Conservation (phyloP, 169 alveolate species). For the Plasmodium gallinaceum region DNA sequence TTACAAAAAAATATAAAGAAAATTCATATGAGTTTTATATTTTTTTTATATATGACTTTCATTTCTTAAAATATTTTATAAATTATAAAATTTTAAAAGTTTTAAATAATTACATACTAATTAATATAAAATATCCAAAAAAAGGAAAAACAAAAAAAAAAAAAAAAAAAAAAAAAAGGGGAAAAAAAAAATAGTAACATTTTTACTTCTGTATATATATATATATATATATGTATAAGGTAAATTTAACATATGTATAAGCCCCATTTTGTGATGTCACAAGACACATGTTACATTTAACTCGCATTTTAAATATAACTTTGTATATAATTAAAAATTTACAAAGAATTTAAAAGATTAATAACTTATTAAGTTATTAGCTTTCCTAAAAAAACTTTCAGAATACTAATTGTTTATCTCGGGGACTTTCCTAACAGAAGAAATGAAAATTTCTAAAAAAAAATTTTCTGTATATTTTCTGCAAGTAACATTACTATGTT, state of each 20-base stretch:
- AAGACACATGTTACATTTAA: conserved; percentile 66
- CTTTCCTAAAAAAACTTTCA: conserved; percentile 45
- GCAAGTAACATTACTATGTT: conserved; percentile 75
- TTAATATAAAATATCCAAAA: no score
- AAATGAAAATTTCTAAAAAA: conserved; percentile 52
- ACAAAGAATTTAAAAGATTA: conserved; percentile 43
- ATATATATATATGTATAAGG: conserved; percentile 15
- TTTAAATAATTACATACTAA: no score
- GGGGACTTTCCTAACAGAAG: conserved; percentile 78
- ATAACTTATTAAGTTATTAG: conserved; percentile 74
- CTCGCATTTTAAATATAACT: conserved; percentile 61
- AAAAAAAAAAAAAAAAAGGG: no score
- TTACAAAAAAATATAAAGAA: background rate
- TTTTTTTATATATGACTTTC: no score
- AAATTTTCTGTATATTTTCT: conserved; percentile 76
- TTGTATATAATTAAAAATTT: background rate
- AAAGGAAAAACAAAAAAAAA: conserved; percentile 1
- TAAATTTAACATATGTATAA: conserved; percentile 73
- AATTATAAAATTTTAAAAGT: no score
- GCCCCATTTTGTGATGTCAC: conserved; percentile 77
- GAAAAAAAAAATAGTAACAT: background rate
- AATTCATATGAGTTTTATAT: no score
- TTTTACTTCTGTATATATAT: background rate
- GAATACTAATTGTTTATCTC: conserved; percentile 35
- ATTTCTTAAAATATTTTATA: no score